These are phyloP conservation scores for Eimeria necatrix DNA, from an alignment of 169 alveolate genomes.

Conservation along the genomic window DNA sequence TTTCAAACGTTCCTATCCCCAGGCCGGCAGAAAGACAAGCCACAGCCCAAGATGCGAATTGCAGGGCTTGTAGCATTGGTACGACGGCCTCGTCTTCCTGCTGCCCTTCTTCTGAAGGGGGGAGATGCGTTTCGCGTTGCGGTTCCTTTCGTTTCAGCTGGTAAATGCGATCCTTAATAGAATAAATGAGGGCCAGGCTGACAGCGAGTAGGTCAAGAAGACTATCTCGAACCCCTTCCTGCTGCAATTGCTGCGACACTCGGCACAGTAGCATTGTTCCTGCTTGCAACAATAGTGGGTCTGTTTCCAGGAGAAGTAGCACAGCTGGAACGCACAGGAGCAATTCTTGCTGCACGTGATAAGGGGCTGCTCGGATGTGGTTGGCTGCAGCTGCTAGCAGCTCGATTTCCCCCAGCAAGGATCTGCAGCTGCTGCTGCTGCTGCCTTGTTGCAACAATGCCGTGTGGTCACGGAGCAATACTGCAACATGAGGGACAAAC, in stretches of 20 bases:
- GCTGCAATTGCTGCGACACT: conserved; percentile 67
- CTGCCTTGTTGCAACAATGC: conserved; percentile 56
- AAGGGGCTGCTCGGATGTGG: conserved; percentile 55
- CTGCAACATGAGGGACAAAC: conserved; percentile 69
- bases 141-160: conserved; percentile 17
- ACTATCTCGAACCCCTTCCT: conserved; percentile 69
- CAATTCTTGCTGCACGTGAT: conserved; percentile 67
- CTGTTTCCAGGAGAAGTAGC: conserved; percentile 67
- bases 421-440: conserved; percentile 21
- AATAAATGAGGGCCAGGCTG: conserved; percentile 73
- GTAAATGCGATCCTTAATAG: conserved; percentile 63
- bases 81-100: not conserved
- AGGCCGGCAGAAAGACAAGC: conserved; percentile 68
- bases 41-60: conserved; percentile 72
- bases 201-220: conserved; percentile 65
- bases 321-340: conserved; percentile 71
- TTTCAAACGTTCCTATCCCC: not conserved
- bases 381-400: conserved; percentile 72
- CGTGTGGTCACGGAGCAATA: conserved; percentile 52
- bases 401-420: conserved; percentile 62
- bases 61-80: conserved; percentile 75
- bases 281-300: conserved; percentile 68
- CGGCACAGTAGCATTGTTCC: conserved; percentile 66
- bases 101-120: conserved; percentile 2
- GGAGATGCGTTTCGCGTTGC: not conserved